A percentile compares a stretch with the other conserved stretches of the same genome.
Conservation (phyloP, 257 asterid species). For the Solanum bukasovii region DNA sequence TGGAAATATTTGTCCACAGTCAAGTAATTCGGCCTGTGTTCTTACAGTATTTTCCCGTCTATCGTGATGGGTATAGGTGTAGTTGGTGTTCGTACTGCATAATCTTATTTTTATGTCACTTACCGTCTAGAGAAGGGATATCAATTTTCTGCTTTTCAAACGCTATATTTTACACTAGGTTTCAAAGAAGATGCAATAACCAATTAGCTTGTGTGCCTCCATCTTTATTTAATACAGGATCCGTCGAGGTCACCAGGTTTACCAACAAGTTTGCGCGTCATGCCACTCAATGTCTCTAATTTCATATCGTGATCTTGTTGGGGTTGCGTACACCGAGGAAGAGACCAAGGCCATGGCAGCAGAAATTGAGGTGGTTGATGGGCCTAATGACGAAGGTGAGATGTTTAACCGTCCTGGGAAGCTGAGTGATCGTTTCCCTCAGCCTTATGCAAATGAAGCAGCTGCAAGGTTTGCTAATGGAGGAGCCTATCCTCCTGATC, state of each 20-base stretch:
- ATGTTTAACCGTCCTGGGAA: constrained; percentile 76
- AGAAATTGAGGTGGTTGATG: constrained; percentile 74
- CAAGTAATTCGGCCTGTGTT: background rate
- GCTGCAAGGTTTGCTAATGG: constrained; percentile 87
- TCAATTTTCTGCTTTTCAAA: background rate
- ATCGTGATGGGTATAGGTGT: background rate
- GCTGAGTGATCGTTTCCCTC: constrained; percentile 68
- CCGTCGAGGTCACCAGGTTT: constrained; percentile 73
- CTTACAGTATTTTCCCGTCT: background rate
- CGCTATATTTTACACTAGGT: background rate
- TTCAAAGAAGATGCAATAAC: background rate
- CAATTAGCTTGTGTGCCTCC: background rate
- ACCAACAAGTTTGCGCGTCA: constrained; percentile 72
- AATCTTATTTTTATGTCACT: background rate
- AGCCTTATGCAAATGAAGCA: constrained; percentile 68
- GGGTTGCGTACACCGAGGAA: constrained; percentile 81
- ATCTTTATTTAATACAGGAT: constrained; percentile 27
- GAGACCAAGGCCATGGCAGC: constrained; percentile 85
- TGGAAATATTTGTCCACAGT: background rate
- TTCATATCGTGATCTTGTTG: constrained; percentile 73
- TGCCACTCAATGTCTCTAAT: constrained; percentile 80
- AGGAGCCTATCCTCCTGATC: constrained; percentile 84
- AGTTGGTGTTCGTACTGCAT: background rate
- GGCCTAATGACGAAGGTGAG: constrained; percentile 82
- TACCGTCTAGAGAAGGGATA: background rate